Evolutionary conservation across 257 asterid species (phyloP).

Genomic region (Plectranthus barbatus): DNA sequence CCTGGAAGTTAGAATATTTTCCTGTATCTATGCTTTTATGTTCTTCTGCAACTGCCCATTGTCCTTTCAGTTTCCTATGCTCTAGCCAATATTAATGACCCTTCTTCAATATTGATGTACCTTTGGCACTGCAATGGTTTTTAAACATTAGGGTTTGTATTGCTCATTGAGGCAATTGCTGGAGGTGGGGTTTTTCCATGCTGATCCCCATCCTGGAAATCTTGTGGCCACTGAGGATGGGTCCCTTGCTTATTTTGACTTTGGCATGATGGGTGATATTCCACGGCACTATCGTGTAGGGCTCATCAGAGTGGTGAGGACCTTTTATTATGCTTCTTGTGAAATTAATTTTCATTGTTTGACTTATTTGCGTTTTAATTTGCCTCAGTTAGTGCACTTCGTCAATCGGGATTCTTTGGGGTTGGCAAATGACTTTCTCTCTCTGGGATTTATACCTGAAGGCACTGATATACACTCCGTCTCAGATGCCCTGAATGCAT

Average conservation of each 20-base stretch:
- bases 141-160: conserved; percentile 57
- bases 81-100: neutral
- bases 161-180: conserved; percentile 94
- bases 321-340: conserved; percentile 4
- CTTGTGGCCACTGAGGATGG: conserved; percentile 86
- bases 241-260: conserved; percentile 94
- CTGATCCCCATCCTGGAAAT: conserved; percentile 99
- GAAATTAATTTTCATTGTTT: neutral
- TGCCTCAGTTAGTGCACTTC: conserved; percentile 88
- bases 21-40: neutral
- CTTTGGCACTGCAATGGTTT: neutral
- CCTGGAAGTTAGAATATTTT: neutral
- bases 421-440: conserved; percentile 86
- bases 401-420: conserved; percentile 92
- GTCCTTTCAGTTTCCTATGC: neutral
- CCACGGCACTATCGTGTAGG: conserved; percentile 97
- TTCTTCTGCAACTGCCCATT: neutral
- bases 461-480: conserved; percentile 67
- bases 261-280: conserved; percentile 98
- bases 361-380: conserved; percentile 5
- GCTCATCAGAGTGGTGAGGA: conserved; percentile 80
- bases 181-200: conserved; percentile 98
- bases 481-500: conserved; percentile 74
- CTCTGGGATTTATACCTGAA: conserved; percentile 93
- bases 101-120: neutral